Conservation (phyloP, 2,329 filamentous ascomycete genomes). For the Phyllosticta citrichinensis region DNA sequence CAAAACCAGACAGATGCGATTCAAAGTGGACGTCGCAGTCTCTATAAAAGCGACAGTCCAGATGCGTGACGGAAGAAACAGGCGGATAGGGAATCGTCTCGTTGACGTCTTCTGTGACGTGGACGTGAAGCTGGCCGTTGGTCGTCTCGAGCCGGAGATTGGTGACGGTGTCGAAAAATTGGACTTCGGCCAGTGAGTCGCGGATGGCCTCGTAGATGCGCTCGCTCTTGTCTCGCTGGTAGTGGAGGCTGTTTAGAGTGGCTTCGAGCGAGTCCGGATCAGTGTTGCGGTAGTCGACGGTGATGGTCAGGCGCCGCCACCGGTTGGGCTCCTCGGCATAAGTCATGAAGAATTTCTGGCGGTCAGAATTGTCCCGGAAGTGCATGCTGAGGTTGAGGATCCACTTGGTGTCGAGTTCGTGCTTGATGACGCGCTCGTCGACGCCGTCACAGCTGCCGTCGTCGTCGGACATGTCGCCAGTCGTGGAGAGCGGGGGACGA, state of each 20-base stretch:
- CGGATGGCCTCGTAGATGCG: slow-evolving; percentile 10
- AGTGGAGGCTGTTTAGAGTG: slow-evolving; percentile 66
- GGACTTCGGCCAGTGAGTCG: slow-evolving; percentile 78
- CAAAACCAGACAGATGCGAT: slow-evolving; percentile 90
- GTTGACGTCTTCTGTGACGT: slow-evolving; percentile 94
- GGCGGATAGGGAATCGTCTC: slow-evolving; percentile 86
- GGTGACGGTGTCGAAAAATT: slow-evolving; percentile 92
- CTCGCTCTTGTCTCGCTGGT: slow-evolving; percentile 67
- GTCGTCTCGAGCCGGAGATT: slow-evolving; percentile 89
- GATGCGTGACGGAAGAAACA: slow-evolving; percentile 61
- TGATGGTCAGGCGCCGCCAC: slow-evolving; percentile 86
- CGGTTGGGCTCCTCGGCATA: slow-evolving; percentile 70
- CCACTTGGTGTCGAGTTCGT: slow-evolving; percentile 81
- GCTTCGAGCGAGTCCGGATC: slow-evolving; percentile 74
- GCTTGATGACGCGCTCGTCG: slow-evolving; percentile 56
- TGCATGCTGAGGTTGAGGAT: slow-evolving; percentile 98
- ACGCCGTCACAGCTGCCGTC: slow-evolving; percentile 25
- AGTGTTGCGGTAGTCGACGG: slow-evolving; percentile 80
- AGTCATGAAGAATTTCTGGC: slow-evolving; percentile 97
- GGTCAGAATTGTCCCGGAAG: slow-evolving; percentile 82
- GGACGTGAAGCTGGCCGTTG: slow-evolving; percentile 81
- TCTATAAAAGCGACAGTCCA: slow-evolving; percentile 47
- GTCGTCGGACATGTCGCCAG: slow-evolving; percentile 21
- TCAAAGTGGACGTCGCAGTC: slow-evolving; percentile 77
- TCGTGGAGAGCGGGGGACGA: slow-evolving; percentile 17